Evolutionary conservation across 768 basidiomycete genomes (phyloP), one percentile per base, ranked within the genome.

Genomic region (Tulasnella sp.): DNA sequence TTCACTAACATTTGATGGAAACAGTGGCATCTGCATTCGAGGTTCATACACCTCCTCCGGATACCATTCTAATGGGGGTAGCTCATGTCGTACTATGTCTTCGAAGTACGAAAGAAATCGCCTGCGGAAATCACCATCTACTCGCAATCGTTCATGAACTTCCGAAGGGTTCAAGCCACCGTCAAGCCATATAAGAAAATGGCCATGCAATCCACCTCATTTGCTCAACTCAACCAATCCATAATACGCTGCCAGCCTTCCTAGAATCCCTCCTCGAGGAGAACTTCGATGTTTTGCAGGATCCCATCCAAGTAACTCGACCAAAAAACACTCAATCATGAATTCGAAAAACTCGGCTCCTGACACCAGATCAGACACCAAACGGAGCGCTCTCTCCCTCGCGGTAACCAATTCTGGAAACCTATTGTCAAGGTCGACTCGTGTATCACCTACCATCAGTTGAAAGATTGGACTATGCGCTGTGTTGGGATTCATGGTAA

Each of bases 271-370:
- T 17, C 69, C 70, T 14, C 42, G 2, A 7, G 29, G 21, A 5
- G 27, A 58, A 21, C 48, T 57, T n/a, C 37, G n/a, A 3, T 37
- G 15, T 7, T 36, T 42, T 4, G 62, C 32, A 58, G 59, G 65
- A 49, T 70, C 63, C 67, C 68, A 70, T 1, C 65, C 67, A 34
- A 67, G 55, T 3, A 67, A 45, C 62, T 65, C 59, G n/a, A 64
- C 25, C 42, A 72, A 69, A 19, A 68, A 59, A 14, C 54, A 57
- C 0, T 27, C 3, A 3, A 69, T 60, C 11, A 39, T 58, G 50
- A 67, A 68, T 3, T 68, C 61, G 61, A 65, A 71, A 49, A 70
- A 70, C 6, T 70, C 65, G 0, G 67, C 67, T 15, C 67, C 70
- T 1, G 68, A 65, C 14, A 70, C 68, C 41, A 69, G 69, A 58